Evolutionary conservation across 805 yeast genomes (phyloP).

Genomic region (Candida morakotiae): DNA sequence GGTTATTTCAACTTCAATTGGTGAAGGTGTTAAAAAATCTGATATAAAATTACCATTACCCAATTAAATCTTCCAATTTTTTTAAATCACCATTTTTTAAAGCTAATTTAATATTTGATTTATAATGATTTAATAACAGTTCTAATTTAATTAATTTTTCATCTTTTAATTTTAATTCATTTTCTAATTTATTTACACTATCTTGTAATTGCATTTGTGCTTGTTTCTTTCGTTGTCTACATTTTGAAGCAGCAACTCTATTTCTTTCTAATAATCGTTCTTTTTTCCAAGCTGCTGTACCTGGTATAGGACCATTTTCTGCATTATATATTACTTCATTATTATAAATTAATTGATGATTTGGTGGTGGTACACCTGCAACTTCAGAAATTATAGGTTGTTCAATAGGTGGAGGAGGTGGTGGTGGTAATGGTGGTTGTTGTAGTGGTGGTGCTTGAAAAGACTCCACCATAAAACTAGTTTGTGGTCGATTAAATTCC

Average conservation of each 20-base stretch:
- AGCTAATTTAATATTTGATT: slow-evolving; percentile 14
- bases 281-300: slow-evolving; percentile 65
- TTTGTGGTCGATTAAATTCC: slow-evolving; percentile 7
- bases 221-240: slow-evolving; percentile 64
- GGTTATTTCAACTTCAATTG: slow-evolving; percentile 81
- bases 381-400: slow-evolving; percentile 9
- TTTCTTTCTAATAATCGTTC: slow-evolving; percentile 59
- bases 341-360: slow-evolving; percentile 49
- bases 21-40: slow-evolving; percentile 77
- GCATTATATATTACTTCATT: slow-evolving; percentile 54
- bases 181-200: slow-evolving; percentile 48
- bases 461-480: not conserved
- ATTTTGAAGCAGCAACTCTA: slow-evolving; percentile 65
- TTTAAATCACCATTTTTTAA: slow-evolving; percentile 11
- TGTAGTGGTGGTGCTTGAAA: slow-evolving; percentile 9
- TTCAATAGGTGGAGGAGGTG: not conserved
- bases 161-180: slow-evolving; percentile 34
- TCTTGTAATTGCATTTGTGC: slow-evolving; percentile 65
- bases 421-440: slow-evolving; percentile 13
- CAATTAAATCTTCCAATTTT: slow-evolving; percentile 10
- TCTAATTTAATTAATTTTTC: slow-evolving; percentile 19
- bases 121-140: slow-evolving; percentile 16
- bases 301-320: slow-evolving; percentile 55
- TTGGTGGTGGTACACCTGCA: slow-evolving; percentile 46
- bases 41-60: slow-evolving; percentile 59